Percentiles rank a stretch among this genome's conserved stretches.
These are phyloP conservation scores for Jimgerdemannia lactiflua DNA, from an alignment of 192 early-diverging fungal genomes.

Conservation along the genomic window DNA sequence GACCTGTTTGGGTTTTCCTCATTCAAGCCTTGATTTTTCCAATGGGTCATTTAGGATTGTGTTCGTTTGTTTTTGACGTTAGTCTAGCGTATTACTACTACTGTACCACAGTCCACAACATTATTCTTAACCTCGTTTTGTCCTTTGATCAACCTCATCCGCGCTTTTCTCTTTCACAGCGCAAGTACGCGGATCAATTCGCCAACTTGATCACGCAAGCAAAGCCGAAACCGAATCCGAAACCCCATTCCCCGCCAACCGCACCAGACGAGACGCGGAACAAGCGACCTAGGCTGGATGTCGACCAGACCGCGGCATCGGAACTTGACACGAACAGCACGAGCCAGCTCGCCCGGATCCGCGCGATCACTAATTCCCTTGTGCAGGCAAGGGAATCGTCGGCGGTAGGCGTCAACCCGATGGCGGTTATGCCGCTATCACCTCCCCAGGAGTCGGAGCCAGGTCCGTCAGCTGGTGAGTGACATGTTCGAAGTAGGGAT, in stretches of 20 bases:
- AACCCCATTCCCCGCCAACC: not conserved
- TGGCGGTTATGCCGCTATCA: not conserved
- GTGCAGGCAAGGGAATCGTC: not conserved
- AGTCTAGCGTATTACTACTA: not conserved
- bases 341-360: too few species aligned
- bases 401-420: not conserved
- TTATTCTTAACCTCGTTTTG: not conserved
- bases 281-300: not conserved
- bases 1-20: too few species aligned
- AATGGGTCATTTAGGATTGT: not conserved
- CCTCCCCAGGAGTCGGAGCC: not conserved
- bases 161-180: not conserved
- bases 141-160: not conserved
- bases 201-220: not conserved
- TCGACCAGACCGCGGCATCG: not conserved
- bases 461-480: not conserved
- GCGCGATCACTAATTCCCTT: too few species aligned
- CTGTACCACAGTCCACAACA: not conserved
- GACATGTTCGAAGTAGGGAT: not conserved
- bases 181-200: not conserved
- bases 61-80: not conserved
- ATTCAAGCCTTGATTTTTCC: too few species aligned
- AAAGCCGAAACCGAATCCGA: not conserved
- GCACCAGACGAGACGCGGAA: not conserved
- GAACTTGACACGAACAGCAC: too few species aligned